Conservation (phyloP, 2,329 filamentous ascomycete species). For the Tolypocladium guangdongense region DNA sequence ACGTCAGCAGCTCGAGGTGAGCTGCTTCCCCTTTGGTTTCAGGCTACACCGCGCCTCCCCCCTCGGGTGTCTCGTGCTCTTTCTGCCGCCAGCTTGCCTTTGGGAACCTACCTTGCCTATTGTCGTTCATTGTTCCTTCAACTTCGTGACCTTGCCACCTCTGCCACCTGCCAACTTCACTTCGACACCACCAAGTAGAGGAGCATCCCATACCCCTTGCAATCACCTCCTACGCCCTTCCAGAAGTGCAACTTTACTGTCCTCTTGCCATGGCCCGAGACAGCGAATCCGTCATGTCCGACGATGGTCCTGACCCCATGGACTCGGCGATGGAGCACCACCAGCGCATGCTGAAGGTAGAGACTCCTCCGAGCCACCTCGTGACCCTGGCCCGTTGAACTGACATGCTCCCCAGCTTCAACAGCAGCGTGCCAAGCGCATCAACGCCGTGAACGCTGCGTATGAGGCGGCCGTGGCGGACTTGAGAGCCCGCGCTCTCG, state of each 20-base stretch:
- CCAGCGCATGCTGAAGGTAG: constrained; percentile 1
- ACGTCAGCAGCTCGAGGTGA: background rate
- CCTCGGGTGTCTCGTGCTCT: background rate
- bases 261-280: background rate
- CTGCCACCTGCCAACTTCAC: background rate
- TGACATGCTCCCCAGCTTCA: constrained; percentile 13
- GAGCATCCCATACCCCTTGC: background rate
- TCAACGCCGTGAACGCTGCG: constrained; percentile 12
- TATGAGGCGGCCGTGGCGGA: constrained; percentile 12
- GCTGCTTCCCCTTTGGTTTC: background rate
- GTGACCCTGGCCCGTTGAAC: background rate
- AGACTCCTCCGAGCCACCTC: background rate
- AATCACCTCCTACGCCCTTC: background rate
- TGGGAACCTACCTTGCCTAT: too few relatives aligned
- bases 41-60: background rate
- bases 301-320: background rate
- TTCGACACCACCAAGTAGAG: background rate
- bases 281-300: background rate
- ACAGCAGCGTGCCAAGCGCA: constrained; percentile 15
- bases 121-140: background rate
- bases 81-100: background rate
- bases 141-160: background rate
- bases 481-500: constrained; percentile 11
- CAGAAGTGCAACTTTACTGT: background rate
- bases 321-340: background rate